Percentiles rank a stretch among this genome's conserved stretches.
These are phyloP conservation scores for Xylaria sp. DNA, from an alignment of 495 filamentous ascomycete species.

Conservation along the genomic window DNA sequence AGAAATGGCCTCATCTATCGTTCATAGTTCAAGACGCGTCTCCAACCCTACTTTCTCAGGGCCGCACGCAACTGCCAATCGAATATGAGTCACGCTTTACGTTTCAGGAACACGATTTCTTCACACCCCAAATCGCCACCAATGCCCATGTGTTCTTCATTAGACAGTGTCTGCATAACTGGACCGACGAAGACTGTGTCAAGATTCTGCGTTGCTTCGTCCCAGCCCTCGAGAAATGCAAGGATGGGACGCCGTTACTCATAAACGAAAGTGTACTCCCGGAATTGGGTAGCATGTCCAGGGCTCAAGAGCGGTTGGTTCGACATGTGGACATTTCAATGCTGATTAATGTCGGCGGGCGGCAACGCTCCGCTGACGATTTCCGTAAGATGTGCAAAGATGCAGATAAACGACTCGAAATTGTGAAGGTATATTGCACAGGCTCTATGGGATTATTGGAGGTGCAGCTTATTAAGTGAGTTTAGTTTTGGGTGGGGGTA, in stretches of 20 bases:
- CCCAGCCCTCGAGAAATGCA: not conserved
- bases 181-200: not conserved
- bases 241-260: not conserved
- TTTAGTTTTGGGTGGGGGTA: not conserved
- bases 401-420: not conserved
- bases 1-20: not conserved
- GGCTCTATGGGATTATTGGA: not conserved
- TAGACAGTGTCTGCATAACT: not conserved
- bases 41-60: not conserved
- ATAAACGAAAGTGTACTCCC: not conserved
- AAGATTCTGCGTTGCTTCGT: not conserved
- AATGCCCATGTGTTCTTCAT: not conserved
- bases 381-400: not conserved
- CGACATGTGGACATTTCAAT: not conserved
- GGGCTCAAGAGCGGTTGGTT: not conserved
- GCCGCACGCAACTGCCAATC: not conserved
- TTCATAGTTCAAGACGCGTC: not conserved
- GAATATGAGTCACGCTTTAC: not conserved
- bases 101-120: not conserved
- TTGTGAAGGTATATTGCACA: not conserved
- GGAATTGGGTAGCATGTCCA: not conserved
- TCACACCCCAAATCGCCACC: not conserved
- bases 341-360: not conserved
- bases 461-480: not conserved
- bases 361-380: not conserved